Base-by-base conservation (phyloP, 2,329 filamentous ascomycete genomes). In the Parascedosporium putredinis region DNA sequence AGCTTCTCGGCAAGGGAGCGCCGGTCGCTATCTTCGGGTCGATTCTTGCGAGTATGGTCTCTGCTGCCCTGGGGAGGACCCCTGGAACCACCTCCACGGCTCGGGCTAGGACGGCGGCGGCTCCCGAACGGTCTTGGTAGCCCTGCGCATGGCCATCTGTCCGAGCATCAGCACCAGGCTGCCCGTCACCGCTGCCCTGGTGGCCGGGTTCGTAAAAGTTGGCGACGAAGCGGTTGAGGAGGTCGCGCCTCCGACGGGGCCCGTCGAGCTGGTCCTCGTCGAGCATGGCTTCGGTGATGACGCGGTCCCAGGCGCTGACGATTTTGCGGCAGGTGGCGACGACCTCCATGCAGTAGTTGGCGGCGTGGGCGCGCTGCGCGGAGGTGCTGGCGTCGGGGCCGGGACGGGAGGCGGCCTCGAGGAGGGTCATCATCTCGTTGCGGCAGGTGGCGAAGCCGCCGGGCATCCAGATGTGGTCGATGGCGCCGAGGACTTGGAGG, bases 381-480 rank as follows among this genome's bases (percentile, higher is more conserved):
- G 12, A 40, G n/a, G 55, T 51, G 24, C 51, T 55, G 31, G n/a
- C n/a, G n/a, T 60, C 53, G n/a, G 56, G 57, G n/a, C 55, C 55
- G 16, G 58, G n/a, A n/a, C n/a, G n/a, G n/a, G n/a, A 53, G 31
- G 55, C 49, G 1, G 58, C 58, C 18, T 57, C 57, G 14, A 55
- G 47, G 8, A 58, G 54, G 12, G 51, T 50, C 4, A 54, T 48
- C 14, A 64, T 60, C 53, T 67, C 67, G 55, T 59, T 62, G 33
- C 66, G 64, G 48, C 66, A 64, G 36, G 66, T 60, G 7, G 68
- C 56, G 16, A 60, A 60, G 50, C 63, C 65, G 58, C 76, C 71
- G 3, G 74, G 73, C 18, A 67, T 63, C 70, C 73, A 77, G 25
- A 82, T 62, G 16, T 67, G 67, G 14, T 70, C 63, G 18, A 83